Base-by-base conservation (phyloP, 345 rosid genomes). In the rapeseed (Brassica napus) region DNA sequence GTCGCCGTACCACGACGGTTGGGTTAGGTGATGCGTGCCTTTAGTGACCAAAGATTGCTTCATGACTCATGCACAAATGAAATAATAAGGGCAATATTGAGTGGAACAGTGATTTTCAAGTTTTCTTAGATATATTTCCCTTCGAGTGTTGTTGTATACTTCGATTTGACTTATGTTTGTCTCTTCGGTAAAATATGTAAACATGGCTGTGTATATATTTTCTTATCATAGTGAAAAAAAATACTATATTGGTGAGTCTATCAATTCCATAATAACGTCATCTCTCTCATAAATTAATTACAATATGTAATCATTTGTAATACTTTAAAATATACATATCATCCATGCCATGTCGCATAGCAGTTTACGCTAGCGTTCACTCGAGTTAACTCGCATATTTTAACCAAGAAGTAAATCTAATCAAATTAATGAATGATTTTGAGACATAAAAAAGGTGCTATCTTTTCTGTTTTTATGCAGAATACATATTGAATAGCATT, bases 1-100 rank as follows among this genome's bases (percentile, higher is more conserved):
- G 15, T 89, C 93, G 1, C 92, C 94, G 2, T 86, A 79, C 67
- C 85, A 84, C 61, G 78, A 72, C 64, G 65, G 77, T 37, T 83
- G 93, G 90, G 86, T 72, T 44, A 79, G 88, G 76, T 86, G 79
- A 86, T 28, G 10, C 31, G 32, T 54, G 39, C 37, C 61, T 72
- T 37, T 70, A 15, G 21, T 2, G 70, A 52, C 58, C 74, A 77
- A 31, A 26, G 24, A 10, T 7, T 54, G 58, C 59, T 57, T 28
- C 31, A 28, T 21, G 15, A 18, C 28, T n/a, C 18, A 28, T 28
- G 31, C 31, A 24, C 14, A 0, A 47, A 26, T 49, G 10, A 16
- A 28, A 63, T 4, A 24, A 24, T 60, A 60, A 60, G 64, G 62
- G 63, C 57, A 58, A 32, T 79, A n/a, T 59, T 12, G 30, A 63